A percentile compares a stretch with the other conserved stretches of the same genome.
Evolutionary conservation across 2,329 filamentous ascomycete species (phyloP).

Genomic region (Beauveria pseudobassiana): DNA sequence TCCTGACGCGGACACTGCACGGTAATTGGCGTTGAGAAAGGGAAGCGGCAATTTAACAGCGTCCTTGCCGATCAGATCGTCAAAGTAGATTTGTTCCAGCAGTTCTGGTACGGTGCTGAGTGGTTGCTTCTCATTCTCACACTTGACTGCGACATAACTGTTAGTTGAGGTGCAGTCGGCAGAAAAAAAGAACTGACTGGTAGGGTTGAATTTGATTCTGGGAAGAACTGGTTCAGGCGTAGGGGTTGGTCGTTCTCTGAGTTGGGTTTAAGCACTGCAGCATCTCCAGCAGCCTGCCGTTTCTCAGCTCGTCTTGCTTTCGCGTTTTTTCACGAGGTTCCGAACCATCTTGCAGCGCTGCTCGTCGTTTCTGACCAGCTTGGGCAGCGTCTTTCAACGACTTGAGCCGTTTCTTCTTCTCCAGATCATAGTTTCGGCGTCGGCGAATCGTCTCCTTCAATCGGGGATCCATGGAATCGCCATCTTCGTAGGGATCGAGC

Average conservation of each 20-base stretch:
- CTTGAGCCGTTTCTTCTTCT: conserved; percentile 33
- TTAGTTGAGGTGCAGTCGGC: conserved; percentile 4
- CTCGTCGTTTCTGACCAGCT: conserved; percentile 32
- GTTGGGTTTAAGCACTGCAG: conserved; percentile 19
- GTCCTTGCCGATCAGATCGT: conserved; percentile 35
- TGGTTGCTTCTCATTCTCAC: conserved; percentile 33
- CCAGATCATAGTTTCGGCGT: conserved; percentile 55
- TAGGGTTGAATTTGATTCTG: neutral
- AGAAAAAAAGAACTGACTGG: neutral
- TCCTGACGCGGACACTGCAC: conserved; percentile 68
- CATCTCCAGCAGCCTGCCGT: conserved; percentile 10
- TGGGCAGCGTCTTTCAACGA: conserved; percentile 29
- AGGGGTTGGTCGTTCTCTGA: neutral
- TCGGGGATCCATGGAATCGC: conserved; percentile 36
- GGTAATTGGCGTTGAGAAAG: conserved; percentile 68
- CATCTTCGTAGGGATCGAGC: conserved; percentile 33
- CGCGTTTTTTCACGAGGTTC: conserved; percentile 21
- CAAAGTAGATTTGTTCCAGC: conserved; percentile 30
- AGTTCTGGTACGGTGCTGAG: conserved; percentile 32
- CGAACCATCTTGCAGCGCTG: conserved; percentile 18
- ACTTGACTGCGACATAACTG: conserved; percentile 32
- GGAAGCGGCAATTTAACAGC: conserved; percentile 44
- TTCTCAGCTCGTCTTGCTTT: conserved; percentile 19
- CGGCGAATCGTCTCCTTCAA: conserved; percentile 54
- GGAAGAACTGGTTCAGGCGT: neutral